Evolutionary conservation across 306 rosid species (phyloP), one percentile per base, ranked within the genome.

Genomic region (Corylus heterophylla): DNA sequence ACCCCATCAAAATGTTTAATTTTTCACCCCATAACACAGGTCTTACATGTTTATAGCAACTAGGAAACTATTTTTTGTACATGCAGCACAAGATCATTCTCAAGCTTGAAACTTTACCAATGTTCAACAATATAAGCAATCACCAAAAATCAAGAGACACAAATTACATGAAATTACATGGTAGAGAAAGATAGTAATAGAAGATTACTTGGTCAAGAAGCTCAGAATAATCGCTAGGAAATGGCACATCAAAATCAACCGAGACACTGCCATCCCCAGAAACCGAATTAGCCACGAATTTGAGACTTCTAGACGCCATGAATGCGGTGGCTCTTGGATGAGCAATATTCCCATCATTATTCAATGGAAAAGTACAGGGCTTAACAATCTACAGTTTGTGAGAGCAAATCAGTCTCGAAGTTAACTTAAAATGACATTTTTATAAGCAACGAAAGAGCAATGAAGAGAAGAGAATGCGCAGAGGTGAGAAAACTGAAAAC

Each of bases 151-250:
- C 70, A 51, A 59, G 29, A 29, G 62, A 44, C 25, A 44, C 31
- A 71, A 10, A 45, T 29, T 2, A 54, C 49, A 12, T 31, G 35
- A 31, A 52, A 68, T 31, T 42, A 74, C 68, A 61, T 54, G 54
- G 51, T 50, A 42, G 8, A 5, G 45, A 22, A 48, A 4, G 44
- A 67, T 9, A 58, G 64, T 11, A 68, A 11, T 20, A 75, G 84
- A 72, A 13, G 31, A 79, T 75, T 74, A 91, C 98, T 82, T 92
- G 98, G 77, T 90, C 83, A 51, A 95, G 92, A 87, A 95, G 98
- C 79, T 92, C 87, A 54, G 89, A 55, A 71, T 95, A 95, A 86
- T 95, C 97, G 31, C 42, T 58, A 62, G 98, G 98, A 77, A 95
- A 83, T 52, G 90, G 85, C 22, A 87, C 92, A 77, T 91, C 91